Base-by-base conservation (phyloP, 768 basidiomycete genomes). In the Auriscalpium microsporum region DNA sequence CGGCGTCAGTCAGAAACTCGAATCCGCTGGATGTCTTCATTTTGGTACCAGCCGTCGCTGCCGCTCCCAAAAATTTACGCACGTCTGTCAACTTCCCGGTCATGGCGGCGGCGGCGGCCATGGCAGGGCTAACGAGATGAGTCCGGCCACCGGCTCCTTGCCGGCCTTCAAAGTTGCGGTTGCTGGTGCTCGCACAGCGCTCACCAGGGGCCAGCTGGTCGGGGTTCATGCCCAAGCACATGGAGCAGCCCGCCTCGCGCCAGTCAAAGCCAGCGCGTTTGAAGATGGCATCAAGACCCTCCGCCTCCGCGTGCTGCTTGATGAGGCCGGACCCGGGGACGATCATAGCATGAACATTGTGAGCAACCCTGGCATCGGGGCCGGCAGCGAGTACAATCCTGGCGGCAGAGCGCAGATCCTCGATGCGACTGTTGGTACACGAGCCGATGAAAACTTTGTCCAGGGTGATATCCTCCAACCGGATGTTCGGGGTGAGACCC, bases 1-100 rank as follows among this genome's bases (percentile, higher is more conserved):
- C 71, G 33, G 72, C 79, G 58, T 87, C 85, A 48, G 83, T 83
- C 68, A 94, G 75, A 73, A 92, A 93, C 56, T 94, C 86, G 63
- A 78, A 77, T 28, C 80, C 82, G 57, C 76, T 87, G 23, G 80
- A 75, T 48, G 83, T 74, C 73, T 93, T 95, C 62, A 93, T 70
- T 50, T 80, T 78, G 37, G 78, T 63, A 8, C 62, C 59, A 2
- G 68, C 48, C n/a, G 60, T 55, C 44, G 56, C 42, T 10, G 65
- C 64, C 23, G 64, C 67, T 45, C 74, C 70, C 53, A 79, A 66
- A 63, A 77, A 67, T 65, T 80, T 78, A 60, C 82, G 72, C 21
- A 81, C 81, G 64, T 84, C 82, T 45, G 78, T 76, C 58, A 84
- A 71, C 63, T 73, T 71, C 19, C 82, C 82, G 2, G 75, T 78